Evolutionary conservation across 768 basidiomycete species (phyloP).

Genomic region (Clitopilus hobsonii): DNA sequence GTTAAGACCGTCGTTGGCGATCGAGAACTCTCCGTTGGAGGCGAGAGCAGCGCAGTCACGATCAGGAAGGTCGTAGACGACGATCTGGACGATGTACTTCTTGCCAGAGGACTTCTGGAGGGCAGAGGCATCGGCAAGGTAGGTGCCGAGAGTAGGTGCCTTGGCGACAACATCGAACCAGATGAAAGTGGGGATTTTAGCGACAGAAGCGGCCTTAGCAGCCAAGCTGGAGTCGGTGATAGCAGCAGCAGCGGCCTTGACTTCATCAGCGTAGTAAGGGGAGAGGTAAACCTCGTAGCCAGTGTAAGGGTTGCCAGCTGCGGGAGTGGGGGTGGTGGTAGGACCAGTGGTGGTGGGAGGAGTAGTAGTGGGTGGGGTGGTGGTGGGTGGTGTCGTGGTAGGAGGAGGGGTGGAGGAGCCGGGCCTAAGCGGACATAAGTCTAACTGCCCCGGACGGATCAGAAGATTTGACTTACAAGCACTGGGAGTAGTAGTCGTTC

Average conservation of each 20-base stretch:
- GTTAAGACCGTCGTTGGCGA: slow-evolving; percentile 49
- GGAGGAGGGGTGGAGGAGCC: slow-evolving; percentile 13
- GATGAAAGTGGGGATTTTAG: slow-evolving; percentile 57
- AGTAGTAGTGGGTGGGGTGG: slow-evolving; percentile 15
- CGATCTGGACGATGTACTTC: slow-evolving; percentile 47
- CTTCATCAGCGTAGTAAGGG: slow-evolving; percentile 54
- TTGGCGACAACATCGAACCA: slow-evolving; percentile 59
- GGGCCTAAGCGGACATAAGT: slow-evolving; percentile 6
- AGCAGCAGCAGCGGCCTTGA: slow-evolving; percentile 40
- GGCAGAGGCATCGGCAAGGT: slow-evolving; percentile 50
- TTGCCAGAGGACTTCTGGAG: slow-evolving; percentile 37
- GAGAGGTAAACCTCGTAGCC: slow-evolving; percentile 50
- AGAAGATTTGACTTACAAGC: slow-evolving; percentile 24
- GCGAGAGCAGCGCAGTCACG: slow-evolving; percentile 64
- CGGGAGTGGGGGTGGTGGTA: slow-evolving; percentile 29
- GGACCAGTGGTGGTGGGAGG: slow-evolving; percentile 15
- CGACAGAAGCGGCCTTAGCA: slow-evolving; percentile 48
- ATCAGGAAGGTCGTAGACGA: slow-evolving; percentile 58
- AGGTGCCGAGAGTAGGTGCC: slow-evolving; percentile 47
- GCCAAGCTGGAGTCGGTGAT: slow-evolving; percentile 46
- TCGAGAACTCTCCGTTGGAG: slow-evolving; percentile 63
- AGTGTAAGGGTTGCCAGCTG: slow-evolving; percentile 47
- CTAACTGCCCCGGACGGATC: not conserved
- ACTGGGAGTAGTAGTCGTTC: slow-evolving; percentile 37
- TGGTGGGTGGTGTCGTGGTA: slow-evolving; percentile 13